Percentiles rank a stretch among this genome's conserved stretches.
These are phyloP conservation scores for Phytophthora meadii DNA, from an alignment of 352 stramenopile genomes.

Conservation along the genomic window DNA sequence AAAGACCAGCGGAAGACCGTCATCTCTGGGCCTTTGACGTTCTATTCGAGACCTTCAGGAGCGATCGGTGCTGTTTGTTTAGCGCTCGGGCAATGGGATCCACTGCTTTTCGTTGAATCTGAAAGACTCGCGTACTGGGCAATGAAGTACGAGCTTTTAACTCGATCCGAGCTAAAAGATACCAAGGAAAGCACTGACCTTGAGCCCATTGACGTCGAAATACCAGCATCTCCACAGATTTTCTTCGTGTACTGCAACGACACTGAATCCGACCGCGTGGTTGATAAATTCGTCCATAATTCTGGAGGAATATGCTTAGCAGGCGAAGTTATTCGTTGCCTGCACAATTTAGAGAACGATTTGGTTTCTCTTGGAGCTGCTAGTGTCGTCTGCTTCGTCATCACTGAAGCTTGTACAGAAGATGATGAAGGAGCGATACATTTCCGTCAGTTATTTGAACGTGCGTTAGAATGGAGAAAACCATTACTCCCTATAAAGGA, in stretches of 20 bases:
- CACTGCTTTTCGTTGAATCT: slow-evolving; percentile 35
- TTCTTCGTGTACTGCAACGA: slow-evolving; percentile 31
- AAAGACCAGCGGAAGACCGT: slow-evolving; percentile 54
- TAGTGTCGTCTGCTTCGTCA: slow-evolving; percentile 45
- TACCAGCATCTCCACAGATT: slow-evolving; percentile 10
- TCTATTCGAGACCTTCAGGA: slow-evolving; percentile 52
- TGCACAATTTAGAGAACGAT: slow-evolving; percentile 27
- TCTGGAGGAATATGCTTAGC: slow-evolving; percentile 10
- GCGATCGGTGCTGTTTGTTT: slow-evolving; percentile 55
- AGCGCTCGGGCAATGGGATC: slow-evolving; percentile 51
- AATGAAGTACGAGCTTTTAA: slow-evolving; percentile 29
- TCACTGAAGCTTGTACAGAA: slow-evolving; percentile 38
- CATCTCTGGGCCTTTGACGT: slow-evolving; percentile 43
- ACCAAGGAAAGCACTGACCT: not conserved
- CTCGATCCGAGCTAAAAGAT: slow-evolving; percentile 2
- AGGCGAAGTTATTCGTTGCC: slow-evolving; percentile 19
- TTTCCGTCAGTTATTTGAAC: slow-evolving; percentile 50
- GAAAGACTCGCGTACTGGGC: slow-evolving; percentile 24
- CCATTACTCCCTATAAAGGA: slow-evolving; percentile 55
- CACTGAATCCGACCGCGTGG: slow-evolving; percentile 1
- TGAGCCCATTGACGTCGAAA: not conserved
- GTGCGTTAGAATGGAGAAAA: slow-evolving; percentile 42
- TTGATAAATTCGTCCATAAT: slow-evolving; percentile 23
- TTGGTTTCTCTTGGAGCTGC: slow-evolving; percentile 29
- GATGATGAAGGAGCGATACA: slow-evolving; percentile 2